Conservation (phyloP, 192 early-diverging fungal genomes). For the Paraglomus brasilianum region DNA sequence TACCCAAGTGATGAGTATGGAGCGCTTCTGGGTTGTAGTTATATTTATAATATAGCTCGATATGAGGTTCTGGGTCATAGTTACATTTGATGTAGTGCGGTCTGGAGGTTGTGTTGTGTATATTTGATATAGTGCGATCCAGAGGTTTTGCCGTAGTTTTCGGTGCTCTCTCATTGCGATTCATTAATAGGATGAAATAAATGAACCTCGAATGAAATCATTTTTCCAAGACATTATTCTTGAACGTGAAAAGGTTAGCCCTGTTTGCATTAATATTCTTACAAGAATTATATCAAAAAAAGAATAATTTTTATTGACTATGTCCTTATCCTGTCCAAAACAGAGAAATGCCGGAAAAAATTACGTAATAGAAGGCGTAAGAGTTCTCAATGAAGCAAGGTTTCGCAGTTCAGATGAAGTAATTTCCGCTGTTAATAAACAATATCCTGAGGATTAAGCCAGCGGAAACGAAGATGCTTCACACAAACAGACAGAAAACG, state of each 20-base stretch:
- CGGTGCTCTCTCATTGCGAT: background rate
- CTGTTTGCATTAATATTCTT: constrained; percentile 1
- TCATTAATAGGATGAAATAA: background rate
- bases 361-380: constrained; percentile 27
- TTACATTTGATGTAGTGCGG: constrained; percentile 15
- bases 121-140: constrained; percentile 25
- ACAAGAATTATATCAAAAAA: constrained; percentile 15
- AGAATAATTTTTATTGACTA: constrained; percentile 10
- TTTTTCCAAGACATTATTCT: constrained; percentile 26
- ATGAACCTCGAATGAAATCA: constrained; percentile 12
- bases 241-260: constrained; percentile 25
- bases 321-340: constrained; percentile 18
- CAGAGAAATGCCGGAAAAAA: constrained; percentile 20
- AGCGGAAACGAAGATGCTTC: background rate
- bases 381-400: constrained; percentile 24
- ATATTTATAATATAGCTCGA: background rate
- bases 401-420: constrained; percentile 19
- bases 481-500: background rate
- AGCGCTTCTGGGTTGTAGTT: background rate
- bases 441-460: constrained; percentile 18
- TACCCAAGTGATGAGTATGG: constrained; percentile 22
- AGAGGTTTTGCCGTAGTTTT: constrained; percentile 24
- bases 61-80: constrained; percentile 2
- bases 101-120: constrained; percentile 11
- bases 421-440: constrained; percentile 9